A percentile compares a stretch with the other conserved stretches of the same genome.
These are phyloP conservation scores for Chlamydomonas eustigma DNA, from an alignment of 139 green algal genomes.

Conservation along the genomic window DNA sequence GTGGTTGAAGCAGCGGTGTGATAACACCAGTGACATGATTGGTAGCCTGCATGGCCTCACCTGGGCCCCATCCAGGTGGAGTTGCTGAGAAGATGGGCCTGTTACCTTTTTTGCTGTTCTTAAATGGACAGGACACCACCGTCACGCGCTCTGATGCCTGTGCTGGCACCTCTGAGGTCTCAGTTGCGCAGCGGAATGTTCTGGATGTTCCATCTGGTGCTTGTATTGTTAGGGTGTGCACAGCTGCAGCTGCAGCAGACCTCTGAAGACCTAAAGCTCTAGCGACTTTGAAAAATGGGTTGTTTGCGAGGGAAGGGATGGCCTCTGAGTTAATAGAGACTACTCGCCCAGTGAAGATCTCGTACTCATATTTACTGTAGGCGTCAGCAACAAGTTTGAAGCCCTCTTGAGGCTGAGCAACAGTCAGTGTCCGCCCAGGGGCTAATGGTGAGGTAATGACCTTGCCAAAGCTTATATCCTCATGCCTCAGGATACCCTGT, in stretches of 20 bases:
- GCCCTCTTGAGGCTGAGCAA: constrained; percentile 84
- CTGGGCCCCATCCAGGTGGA: constrained; percentile 63
- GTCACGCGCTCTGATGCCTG: constrained; percentile 70
- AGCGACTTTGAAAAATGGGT: constrained; percentile 35
- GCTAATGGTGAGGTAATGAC: constrained; percentile 70
- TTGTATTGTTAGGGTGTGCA: constrained; percentile 59
- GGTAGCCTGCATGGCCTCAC: constrained; percentile 69
- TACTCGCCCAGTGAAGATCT: constrained; percentile 75
- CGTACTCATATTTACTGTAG: constrained; percentile 73
- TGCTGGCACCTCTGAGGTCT: constrained; percentile 70
- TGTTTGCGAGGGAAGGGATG: constrained; percentile 31
- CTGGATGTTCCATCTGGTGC: constrained; percentile 64
- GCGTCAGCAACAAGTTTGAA: constrained; percentile 65
- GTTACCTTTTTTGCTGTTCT: constrained; percentile 14
- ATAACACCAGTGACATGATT: constrained; percentile 70
- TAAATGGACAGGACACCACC: constrained; percentile 62
- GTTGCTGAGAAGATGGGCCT: constrained; percentile 48
- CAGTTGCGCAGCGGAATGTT: constrained; percentile 77
- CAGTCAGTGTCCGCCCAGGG: constrained; percentile 61
- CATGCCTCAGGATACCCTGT: constrained; percentile 50
- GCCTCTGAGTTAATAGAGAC: constrained; percentile 52
- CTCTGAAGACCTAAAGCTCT: constrained; percentile 46
- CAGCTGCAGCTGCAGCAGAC: constrained; percentile 44
- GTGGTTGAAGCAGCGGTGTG: constrained; percentile 55
- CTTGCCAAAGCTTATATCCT: constrained; percentile 45